phyloP scores from a whole-genome alignment of 805 yeast genomes.

The Suhomyces sp. region DNA sequence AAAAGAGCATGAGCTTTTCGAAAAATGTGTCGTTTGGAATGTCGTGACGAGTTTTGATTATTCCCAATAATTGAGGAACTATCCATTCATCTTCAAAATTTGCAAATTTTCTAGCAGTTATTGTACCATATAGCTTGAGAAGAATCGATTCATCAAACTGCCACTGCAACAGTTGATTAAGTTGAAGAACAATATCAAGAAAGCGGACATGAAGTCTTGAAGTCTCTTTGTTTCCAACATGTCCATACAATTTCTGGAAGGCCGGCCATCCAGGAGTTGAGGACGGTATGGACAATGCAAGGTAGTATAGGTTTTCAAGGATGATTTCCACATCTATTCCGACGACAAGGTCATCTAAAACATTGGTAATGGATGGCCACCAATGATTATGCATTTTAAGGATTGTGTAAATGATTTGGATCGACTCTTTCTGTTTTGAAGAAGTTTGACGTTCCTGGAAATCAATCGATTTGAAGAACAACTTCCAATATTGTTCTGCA shows the following conservation, averaged over 20 bases:
- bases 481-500: slow-evolving; percentile 9
- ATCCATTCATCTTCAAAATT: slow-evolving; percentile 36
- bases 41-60: slow-evolving; percentile 24
- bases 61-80: slow-evolving; percentile 22
- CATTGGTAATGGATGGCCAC: slow-evolving; percentile 28
- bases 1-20: slow-evolving; percentile 36
- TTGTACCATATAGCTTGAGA: slow-evolving; percentile 25
- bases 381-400: slow-evolving; percentile 15
- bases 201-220: slow-evolving; percentile 24
- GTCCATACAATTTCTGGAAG: slow-evolving; percentile 21
- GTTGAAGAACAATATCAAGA: slow-evolving; percentile 26
- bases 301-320: slow-evolving; percentile 17
- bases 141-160: slow-evolving; percentile 36
- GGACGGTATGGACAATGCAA: slow-evolving; percentile 16
- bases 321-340: slow-evolving; percentile 11
- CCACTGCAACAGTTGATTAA: slow-evolving; percentile 29
- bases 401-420: slow-evolving; percentile 19
- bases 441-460: slow-evolving; percentile 5
- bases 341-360: slow-evolving; percentile 14
- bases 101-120: slow-evolving; percentile 33
- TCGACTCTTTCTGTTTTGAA: slow-evolving; percentile 19
- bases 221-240: slow-evolving; percentile 11
- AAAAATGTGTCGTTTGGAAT: slow-evolving; percentile 30
- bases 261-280: slow-evolving; percentile 23
- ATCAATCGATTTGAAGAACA: slow-evolving; percentile 12